phyloP scores from a whole-genome alignment of 192 early-diverging fungal species.

The Linnemannia exigua region DNA sequence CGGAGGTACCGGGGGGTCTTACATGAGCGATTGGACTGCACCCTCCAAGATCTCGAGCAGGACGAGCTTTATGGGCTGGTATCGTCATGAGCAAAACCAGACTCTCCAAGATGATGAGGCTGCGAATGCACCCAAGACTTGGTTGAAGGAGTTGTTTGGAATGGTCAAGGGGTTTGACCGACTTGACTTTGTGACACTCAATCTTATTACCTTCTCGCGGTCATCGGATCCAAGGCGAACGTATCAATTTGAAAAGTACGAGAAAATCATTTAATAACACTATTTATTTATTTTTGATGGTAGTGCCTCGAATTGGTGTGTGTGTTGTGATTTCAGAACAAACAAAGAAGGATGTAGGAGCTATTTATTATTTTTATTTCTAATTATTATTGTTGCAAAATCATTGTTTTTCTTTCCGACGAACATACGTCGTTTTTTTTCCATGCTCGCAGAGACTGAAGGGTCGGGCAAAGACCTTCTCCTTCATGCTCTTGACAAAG shows the following conservation, averaged over 20 bases:
- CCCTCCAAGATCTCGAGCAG: not conserved
- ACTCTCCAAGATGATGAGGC: not conserved
- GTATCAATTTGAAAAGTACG: too few relatives aligned
- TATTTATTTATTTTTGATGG: too few relatives aligned
- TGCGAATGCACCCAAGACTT: not conserved
- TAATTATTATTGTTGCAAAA: not conserved
- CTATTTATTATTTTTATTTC: not conserved
- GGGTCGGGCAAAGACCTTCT: not conserved
- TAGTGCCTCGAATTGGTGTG: too few relatives aligned
- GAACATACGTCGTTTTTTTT: not conserved
- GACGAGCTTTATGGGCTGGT: conserved; percentile 6
- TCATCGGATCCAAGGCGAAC: not conserved
- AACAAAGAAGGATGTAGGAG: not conserved
- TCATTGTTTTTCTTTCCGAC: too few relatives aligned
- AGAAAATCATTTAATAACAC: too few relatives aligned
- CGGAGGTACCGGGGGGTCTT: not conserved
- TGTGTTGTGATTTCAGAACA: too few relatives aligned
- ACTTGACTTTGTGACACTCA: not conserved
- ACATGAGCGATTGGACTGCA: not conserved
- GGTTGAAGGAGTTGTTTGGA: not conserved
- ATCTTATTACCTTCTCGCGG: not conserved
- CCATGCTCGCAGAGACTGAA: conserved; percentile 30
- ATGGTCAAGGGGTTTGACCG: not conserved
- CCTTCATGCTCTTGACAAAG: conserved; percentile 6
- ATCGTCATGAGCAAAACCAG: not conserved